Base-by-base conservation (phyloP, 2,329 filamentous ascomycete genomes). In the Colletotrichum zoysiae region DNA sequence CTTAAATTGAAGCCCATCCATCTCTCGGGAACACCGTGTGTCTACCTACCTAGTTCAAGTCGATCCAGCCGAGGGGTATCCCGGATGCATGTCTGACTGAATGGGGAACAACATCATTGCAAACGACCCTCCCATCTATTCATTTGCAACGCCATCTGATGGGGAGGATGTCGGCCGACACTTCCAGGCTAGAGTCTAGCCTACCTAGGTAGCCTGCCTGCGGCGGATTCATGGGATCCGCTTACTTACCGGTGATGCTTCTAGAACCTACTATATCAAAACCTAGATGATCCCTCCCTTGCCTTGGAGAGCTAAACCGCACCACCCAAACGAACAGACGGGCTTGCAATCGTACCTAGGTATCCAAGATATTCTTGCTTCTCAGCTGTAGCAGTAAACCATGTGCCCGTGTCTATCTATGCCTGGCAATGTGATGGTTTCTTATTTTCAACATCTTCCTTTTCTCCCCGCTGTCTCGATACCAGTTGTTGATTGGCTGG, bases 251-350 rank as follows among this genome's bases (percentile, higher is more conserved):
- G 14, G 33, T 33, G 59, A 40, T 51, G 33, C 30, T 62, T 40
- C 33, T 30, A 62, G 59, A 51, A 51, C 23, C 30, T 51, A 46
- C 33, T 30, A 33, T 51, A 18, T 50, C 44, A 48, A 62, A 38
- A 56, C 53, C 11, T 33, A 14, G 20, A 20, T 18, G 16, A 33
- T n/a, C 20, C 53, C 33, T n/a, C 20, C 53, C 33, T n/a, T 30
- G 23, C 14, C 26, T 53, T 14, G 30, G 20, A 33, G 11, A 55
- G 14, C 53, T 9, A 7, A 7, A 33, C 12, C 5, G 14, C 11
- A 12, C 30, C 3, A 20, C 30, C 30, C 11, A 33, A 50, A 2
- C 40, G 40, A 6, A 14, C 18, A 11, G 40, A 42, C 40, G 14
- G 40, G 40, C 40, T 14, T 18, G 40, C 30, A 38, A 26, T 23